Evolutionary conservation across 495 filamentous ascomycete genomes (phyloP), one percentile per base, ranked within the genome.

Genomic region (Penicillium verhagenii): DNA sequence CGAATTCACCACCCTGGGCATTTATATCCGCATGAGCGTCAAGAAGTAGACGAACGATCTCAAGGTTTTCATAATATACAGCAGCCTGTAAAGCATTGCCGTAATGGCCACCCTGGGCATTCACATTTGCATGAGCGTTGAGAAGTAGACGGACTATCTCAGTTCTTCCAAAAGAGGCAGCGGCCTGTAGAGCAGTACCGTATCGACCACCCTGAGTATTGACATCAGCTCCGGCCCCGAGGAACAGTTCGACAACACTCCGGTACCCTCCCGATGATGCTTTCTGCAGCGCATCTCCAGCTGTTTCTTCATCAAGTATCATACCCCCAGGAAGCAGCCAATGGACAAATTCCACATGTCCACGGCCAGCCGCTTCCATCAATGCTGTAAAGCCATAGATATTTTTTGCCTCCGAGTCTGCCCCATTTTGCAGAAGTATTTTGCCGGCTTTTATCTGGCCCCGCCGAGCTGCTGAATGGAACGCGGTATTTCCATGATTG

Each of bases 391-490:
- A n/a, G n/a, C n/a, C n/a, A n/a, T n/a, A n/a, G n/a, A n/a, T n/a
- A n/a, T n/a, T n/a, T n/a, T n/a, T n/a, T n/a, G n/a, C n/a, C 20
- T 39, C 28, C 2, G 2, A 4, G 31, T 54, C 43, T 40, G 42
- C 52, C 6, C 31, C 51, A 11, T 47, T 47, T 16, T 19, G 18
- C n/a, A 6, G 21, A 3, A 54, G 33, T 18, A 54, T 39, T 29
- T 31, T 28, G 0, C 42, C 52, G 2, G 11, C 29, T 39, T 14
- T 25, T 38, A 40, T 11, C 38, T 54, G 19, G 26, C 43, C 52
- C 4, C 8, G 4, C 29, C 21, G 43, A 0, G 43, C 43, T 54
- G 52, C 52, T 18, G 47, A 21, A 37, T 54, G 43, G 4, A 54
- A 40, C 3, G 52, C 43, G 10, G 43, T 54, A 9, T 39, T 25